Conservation (phyloP, 2,329 filamentous ascomycete genomes). For the Pseudogymnoascus sp. region DNA sequence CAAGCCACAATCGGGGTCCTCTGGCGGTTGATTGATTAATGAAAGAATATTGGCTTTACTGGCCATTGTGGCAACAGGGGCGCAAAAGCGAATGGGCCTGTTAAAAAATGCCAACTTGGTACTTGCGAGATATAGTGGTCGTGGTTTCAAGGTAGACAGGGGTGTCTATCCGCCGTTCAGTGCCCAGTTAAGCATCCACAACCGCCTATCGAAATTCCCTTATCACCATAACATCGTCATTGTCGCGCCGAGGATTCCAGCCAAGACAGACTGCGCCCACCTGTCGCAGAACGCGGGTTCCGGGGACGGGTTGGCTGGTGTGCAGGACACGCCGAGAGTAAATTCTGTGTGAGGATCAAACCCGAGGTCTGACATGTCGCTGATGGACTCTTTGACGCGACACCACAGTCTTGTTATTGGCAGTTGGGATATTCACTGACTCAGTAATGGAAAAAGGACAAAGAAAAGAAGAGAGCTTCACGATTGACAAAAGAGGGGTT, state of each 20-base stretch:
- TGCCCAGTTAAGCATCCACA: neutral
- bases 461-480: neutral
- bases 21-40: neutral
- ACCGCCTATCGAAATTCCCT: slow-evolving; percentile 4
- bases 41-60: neutral
- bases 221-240: neutral
- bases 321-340: neutral
- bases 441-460: neutral
- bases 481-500: neutral
- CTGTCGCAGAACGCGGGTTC: neutral
- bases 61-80: neutral
- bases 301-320: neutral
- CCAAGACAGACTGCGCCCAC: neutral
- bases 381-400: neutral
- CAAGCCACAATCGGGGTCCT: neutral
- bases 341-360: neutral
- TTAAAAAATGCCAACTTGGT: neutral
- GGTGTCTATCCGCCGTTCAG: neutral
- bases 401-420: neutral
- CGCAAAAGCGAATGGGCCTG: neutral
- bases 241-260: neutral
- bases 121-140: neutral
- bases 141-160: slow-evolving; percentile 6
- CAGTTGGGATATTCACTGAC: no score
- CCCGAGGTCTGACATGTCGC: neutral